A percentile compares a stretch with the other conserved stretches of the same genome.
These are phyloP conservation scores for Erucastrum elatum DNA, from an alignment of 345 rosid species.

Conservation along the genomic window DNA sequence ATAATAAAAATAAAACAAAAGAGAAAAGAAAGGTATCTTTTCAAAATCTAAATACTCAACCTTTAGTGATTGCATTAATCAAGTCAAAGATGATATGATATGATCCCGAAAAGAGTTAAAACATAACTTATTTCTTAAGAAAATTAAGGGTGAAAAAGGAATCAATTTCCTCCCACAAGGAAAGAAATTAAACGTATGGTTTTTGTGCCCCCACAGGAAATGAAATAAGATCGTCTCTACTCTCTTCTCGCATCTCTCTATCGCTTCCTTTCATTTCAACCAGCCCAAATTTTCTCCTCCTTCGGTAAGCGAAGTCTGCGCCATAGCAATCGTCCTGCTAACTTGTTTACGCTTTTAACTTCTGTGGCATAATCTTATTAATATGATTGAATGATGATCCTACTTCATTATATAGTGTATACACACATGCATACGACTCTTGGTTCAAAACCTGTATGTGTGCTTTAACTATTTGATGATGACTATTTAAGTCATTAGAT, in stretches of 20 bases:
- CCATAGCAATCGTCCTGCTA: neutral
- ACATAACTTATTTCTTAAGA: neutral
- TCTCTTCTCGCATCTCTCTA: neutral
- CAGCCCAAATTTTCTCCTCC: too few species aligned
- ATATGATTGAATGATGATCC: neutral
- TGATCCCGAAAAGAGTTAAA: neutral
- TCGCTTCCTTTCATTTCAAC: neutral
- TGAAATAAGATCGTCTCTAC: neutral
- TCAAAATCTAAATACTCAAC: neutral
- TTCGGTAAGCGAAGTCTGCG: too few species aligned
- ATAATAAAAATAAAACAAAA: too few species aligned
- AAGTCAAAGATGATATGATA: neutral
- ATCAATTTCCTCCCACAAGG: neutral
- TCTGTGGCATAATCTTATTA: neutral
- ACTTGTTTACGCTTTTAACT: neutral
- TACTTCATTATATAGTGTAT: neutral
- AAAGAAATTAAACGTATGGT: neutral
- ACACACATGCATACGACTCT: neutral
- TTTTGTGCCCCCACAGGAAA: neutral
- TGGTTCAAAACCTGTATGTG: neutral
- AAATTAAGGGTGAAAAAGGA: neutral
- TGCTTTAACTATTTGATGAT: neutral
- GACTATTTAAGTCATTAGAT: conserved; percentile 8
- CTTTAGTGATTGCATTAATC: neutral
- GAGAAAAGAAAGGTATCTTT: neutral